These are phyloP conservation scores for Chlamydomonas sp. DNA, from an alignment of 139 green algal genomes.

Conservation along the genomic window DNA sequence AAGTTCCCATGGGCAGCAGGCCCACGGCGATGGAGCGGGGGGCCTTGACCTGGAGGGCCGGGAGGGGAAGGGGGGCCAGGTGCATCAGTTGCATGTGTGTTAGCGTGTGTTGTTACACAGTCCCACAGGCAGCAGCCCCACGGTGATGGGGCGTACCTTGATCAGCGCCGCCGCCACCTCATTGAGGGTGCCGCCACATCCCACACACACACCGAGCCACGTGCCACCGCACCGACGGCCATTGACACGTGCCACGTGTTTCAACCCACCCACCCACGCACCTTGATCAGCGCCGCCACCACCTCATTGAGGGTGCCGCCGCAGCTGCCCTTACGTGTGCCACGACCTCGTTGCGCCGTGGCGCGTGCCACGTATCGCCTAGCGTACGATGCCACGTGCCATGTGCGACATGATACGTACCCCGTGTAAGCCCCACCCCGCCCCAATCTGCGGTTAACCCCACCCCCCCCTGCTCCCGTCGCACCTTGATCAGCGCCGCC, in stretches of 20 bases:
- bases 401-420: too few relatives aligned
- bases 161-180: conserved; percentile 60
- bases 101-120: background rate
- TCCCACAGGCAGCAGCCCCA: too few relatives aligned
- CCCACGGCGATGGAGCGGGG: conserved; percentile 35
- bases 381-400: too few relatives aligned
- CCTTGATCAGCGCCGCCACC: conserved; percentile 54
- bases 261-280: too few relatives aligned
- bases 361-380: too few relatives aligned
- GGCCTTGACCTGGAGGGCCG: background rate
- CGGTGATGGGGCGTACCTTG: background rate
- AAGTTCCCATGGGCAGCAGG: conserved; percentile 58
- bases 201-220: conserved; percentile 55
- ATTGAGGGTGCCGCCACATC: conserved; percentile 59
- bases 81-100: background rate
- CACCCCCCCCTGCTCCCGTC: background rate
- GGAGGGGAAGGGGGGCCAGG: background rate
- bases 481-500: conserved; percentile 47
- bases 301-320: too few relatives aligned
- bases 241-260: too few relatives aligned
- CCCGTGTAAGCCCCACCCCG: background rate
- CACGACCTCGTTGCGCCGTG: too few relatives aligned
- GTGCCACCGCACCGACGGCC: too few relatives aligned
- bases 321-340: too few relatives aligned
- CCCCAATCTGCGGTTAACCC: conserved; percentile 18